Evolutionary conservation across 1,284 basidiomycete genomes (phyloP).

Genomic region (Earliella scabrosa): DNA sequence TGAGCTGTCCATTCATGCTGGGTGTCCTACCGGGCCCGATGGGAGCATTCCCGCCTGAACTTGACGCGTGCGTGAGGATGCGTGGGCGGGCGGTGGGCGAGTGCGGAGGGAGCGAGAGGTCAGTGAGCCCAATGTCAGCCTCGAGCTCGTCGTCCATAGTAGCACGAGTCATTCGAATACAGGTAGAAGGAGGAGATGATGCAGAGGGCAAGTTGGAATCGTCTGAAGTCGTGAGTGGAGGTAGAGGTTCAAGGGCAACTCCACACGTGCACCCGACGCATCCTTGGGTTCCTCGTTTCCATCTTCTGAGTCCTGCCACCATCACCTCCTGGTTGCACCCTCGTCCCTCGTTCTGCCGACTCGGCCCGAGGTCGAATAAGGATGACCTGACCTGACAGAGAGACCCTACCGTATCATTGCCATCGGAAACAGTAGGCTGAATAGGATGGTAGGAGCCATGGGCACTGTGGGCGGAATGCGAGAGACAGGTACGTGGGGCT

Average conservation of each 20-base stretch:
- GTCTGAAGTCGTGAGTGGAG: neutral
- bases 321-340: neutral
- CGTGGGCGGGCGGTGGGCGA: constrained; percentile 16
- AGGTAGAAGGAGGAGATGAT: neutral
- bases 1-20: constrained; percentile 22
- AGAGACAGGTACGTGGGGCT: too few relatives aligned
- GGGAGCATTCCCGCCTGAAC: constrained; percentile 1
- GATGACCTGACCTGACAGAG: too few relatives aligned
- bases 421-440: too few relatives aligned
- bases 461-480: too few relatives aligned
- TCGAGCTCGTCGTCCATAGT: constrained; percentile 30
- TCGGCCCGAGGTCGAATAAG: too few relatives aligned
- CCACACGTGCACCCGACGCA: constrained; percentile 10
- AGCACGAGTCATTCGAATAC: neutral
- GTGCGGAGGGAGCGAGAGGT: constrained; percentile 26
- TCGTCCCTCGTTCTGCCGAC: neutral
- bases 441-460: too few relatives aligned
- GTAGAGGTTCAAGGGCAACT: neutral
- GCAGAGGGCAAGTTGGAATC: neutral
- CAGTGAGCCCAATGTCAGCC: constrained; percentile 36
- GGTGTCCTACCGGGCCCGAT: neutral
- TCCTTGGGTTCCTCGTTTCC: constrained; percentile 4
- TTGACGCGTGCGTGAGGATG: constrained; percentile 14
- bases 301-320: constrained; percentile 1
- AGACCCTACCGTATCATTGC: too few relatives aligned